A percentile compares a stretch with the other conserved stretches of the same genome.
These are phyloP conservation scores for Boletus insuetus DNA, from an alignment of 768 basidiomycete species.

Conservation along the genomic window DNA sequence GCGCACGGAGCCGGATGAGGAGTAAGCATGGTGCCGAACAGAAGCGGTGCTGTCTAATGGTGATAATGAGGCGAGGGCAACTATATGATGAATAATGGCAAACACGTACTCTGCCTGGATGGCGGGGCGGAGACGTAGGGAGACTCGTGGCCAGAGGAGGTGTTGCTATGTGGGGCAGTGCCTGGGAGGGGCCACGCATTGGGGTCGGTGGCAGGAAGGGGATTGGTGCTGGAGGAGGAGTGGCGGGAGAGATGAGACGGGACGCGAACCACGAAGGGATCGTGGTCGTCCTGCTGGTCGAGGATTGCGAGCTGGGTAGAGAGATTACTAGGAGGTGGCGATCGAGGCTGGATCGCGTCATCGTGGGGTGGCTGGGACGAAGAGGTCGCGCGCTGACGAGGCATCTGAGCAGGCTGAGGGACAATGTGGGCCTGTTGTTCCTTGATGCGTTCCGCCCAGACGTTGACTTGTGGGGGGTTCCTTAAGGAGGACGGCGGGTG, in stretches of 20 bases:
- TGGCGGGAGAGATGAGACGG: constrained; percentile 33
- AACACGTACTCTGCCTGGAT: constrained; percentile 39
- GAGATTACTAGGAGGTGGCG: constrained; percentile 10
- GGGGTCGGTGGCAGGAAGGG: constrained; percentile 19
- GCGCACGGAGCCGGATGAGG: constrained; percentile 32
- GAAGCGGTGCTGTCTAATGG: constrained; percentile 28
- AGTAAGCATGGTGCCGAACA: constrained; percentile 27
- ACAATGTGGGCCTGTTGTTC: constrained; percentile 35
- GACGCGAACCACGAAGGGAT: constrained; percentile 46
- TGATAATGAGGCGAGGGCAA: constrained; percentile 7
- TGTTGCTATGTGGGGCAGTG: constrained; percentile 24
- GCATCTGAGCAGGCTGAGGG: constrained; percentile 15
- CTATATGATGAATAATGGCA: constrained; percentile 8
- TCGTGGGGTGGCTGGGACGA: constrained; percentile 14
- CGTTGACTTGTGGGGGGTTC: constrained; percentile 31
- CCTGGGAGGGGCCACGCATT: constrained; percentile 18
- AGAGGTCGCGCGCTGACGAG: constrained; percentile 10
- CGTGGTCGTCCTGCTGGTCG: constrained; percentile 30
- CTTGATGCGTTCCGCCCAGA: constrained; percentile 43
- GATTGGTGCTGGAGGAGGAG: constrained; percentile 25
- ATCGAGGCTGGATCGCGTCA: constrained; percentile 18
- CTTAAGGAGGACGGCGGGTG: constrained; percentile 11
- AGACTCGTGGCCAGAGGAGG: constrained; percentile 35
- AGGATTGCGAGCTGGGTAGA: constrained; percentile 21
- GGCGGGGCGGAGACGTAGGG: constrained; percentile 28